These are phyloP conservation scores for Filobasidium uniguttulatum DNA, from an alignment of 1,284 basidiomycete species.

Conservation along the genomic window DNA sequence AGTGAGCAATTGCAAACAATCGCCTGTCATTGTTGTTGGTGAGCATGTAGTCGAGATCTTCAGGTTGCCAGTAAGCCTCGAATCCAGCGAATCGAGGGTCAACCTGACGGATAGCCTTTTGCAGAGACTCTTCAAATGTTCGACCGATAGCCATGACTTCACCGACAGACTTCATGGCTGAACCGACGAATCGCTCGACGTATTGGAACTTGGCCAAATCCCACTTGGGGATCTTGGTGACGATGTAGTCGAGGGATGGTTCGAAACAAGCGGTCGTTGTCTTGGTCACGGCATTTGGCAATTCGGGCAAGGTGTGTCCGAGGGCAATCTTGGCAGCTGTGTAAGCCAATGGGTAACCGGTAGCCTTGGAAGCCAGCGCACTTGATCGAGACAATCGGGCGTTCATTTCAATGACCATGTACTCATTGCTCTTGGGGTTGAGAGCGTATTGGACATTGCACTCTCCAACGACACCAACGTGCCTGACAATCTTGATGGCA, in stretches of 20 bases:
- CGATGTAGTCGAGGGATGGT: constrained; percentile 98
- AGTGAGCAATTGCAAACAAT: constrained; percentile 92
- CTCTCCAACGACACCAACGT: constrained; percentile 96
- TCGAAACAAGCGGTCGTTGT: constrained; percentile 99
- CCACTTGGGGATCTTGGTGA: constrained; percentile 99
- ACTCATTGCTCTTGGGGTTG: constrained; percentile 82
- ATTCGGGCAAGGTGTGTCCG: constrained; percentile 91
- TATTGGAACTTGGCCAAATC: constrained; percentile 96
- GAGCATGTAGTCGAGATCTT: constrained; percentile 70
- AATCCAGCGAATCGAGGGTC: constrained; percentile 66
- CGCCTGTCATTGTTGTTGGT: constrained; percentile 60
- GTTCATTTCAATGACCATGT: constrained; percentile 97
- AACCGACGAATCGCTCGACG: constrained; percentile 89
- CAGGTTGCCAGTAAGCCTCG: constrained; percentile 50
- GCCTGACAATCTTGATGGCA: constrained; percentile 92
- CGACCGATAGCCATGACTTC: constrained; percentile 99
- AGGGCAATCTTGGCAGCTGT: constrained; percentile 99
- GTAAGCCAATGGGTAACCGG: constrained; percentile 97
- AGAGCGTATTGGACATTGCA: constrained; percentile 90
- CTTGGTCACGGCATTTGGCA: constrained; percentile 98
- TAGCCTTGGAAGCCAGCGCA: constrained; percentile 96
- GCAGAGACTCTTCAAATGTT: constrained; percentile 95
- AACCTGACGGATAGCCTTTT: constrained; percentile 96
- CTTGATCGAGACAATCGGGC: constrained; percentile 61
- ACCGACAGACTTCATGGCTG: constrained; percentile 97